These are phyloP conservation scores for Zygosaccharomyces pseudobailii DNA, from an alignment of 1,139 yeast species.

Conservation along the genomic window DNA sequence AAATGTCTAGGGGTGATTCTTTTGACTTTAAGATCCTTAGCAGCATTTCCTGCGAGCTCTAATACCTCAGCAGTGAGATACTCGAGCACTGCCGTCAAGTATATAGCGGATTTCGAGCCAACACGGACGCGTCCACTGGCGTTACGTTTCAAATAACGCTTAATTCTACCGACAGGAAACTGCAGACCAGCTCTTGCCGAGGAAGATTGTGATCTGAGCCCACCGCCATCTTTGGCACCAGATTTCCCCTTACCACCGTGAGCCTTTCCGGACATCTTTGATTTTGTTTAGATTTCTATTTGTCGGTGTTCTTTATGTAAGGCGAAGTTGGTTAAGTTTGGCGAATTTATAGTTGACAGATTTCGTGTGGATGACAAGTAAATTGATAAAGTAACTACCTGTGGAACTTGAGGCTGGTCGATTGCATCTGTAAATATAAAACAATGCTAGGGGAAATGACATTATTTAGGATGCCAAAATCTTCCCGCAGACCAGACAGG, in stretches of 20 bases:
- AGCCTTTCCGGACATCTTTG: slow-evolving; percentile 84
- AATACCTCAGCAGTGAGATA: slow-evolving; percentile 97
- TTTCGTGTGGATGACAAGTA: too few species aligned
- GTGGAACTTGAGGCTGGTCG: too few species aligned
- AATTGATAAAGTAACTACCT: too few species aligned
- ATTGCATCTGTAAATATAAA: too few species aligned
- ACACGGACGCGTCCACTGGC: slow-evolving; percentile 94
- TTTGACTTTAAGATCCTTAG: slow-evolving; percentile 95
- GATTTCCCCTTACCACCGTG: slow-evolving; percentile 97
- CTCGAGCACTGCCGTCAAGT: slow-evolving; percentile 94
- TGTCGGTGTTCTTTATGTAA: neutral
- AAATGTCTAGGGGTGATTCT: slow-evolving; percentile 98
- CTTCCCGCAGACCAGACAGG: too few species aligned
- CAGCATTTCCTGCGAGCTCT: slow-evolving; percentile 98
- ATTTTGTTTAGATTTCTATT: slow-evolving; percentile 8
- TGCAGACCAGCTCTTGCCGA: slow-evolving; percentile 97
- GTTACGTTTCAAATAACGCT: slow-evolving; percentile 85
- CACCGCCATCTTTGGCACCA: slow-evolving; percentile 59
- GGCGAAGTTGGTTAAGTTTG: neutral
- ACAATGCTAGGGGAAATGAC: too few species aligned
- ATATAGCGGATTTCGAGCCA: slow-evolving; percentile 96
- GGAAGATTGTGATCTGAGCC: slow-evolving; percentile 69
- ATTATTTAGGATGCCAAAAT: too few species aligned
- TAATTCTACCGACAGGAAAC: slow-evolving; percentile 98
- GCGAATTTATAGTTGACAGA: neutral